These are phyloP conservation scores for Eucalyptus regnans DNA, from an alignment of 345 rosid genomes.

Conservation along the genomic window DNA sequence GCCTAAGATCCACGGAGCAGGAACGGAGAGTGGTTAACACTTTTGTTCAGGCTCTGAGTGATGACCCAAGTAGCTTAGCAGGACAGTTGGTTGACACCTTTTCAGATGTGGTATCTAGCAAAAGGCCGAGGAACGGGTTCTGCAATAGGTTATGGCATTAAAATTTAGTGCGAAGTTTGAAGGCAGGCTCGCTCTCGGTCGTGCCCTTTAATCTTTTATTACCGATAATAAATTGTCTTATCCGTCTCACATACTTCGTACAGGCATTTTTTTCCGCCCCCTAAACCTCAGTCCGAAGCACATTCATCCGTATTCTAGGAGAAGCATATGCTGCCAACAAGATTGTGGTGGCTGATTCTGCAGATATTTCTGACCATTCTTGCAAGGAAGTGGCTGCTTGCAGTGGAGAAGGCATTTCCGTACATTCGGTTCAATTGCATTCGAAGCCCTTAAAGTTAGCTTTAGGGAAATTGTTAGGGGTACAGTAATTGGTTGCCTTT, in stretches of 20 bases:
- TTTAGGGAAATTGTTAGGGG: neutral
- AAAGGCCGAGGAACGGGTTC: constrained; percentile 55
- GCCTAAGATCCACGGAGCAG: constrained; percentile 71
- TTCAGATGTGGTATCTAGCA: constrained; percentile 60
- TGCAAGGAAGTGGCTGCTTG: neutral
- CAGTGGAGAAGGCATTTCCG: neutral
- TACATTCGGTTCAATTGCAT: neutral
- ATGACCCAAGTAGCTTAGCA: constrained; percentile 85
- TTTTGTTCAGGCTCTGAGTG: constrained; percentile 72
- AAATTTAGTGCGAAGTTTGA: neutral
- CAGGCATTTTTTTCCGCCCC: neutral
- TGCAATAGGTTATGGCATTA: constrained; percentile 56
- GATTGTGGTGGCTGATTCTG: neutral
- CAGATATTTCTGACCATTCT: neutral
- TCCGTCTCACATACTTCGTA: neutral
- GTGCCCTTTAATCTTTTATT: constrained; percentile 15
- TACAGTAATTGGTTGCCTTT: neutral
- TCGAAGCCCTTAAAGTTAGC: neutral
- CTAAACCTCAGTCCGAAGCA: neutral
- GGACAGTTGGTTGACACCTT: constrained; percentile 86
- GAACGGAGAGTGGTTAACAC: constrained; percentile 87
- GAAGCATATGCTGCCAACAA: neutral
- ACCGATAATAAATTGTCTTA: neutral
- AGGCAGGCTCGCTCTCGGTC: constrained; percentile 1
- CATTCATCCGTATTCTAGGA: neutral